These are phyloP conservation scores for Podila verticillata DNA, from an alignment of 192 early-diverging fungal genomes.

Conservation along the genomic window DNA sequence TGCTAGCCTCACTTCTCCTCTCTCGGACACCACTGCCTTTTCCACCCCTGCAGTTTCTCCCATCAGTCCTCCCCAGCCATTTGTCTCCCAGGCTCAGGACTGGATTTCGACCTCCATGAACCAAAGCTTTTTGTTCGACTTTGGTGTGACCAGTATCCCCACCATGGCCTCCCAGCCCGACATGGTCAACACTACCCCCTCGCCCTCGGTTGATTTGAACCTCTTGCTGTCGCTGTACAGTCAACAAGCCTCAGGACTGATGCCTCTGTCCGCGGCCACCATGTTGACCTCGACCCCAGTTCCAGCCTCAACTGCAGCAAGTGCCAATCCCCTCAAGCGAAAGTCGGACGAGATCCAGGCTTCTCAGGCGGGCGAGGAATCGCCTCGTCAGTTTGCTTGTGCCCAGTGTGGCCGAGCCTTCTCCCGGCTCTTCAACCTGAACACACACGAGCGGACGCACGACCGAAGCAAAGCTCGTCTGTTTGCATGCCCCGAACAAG, in stretches of 20 bases:
- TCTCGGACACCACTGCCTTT: slow-evolving; percentile 24
- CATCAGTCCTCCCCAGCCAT: background rate
- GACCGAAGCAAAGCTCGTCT: slow-evolving; percentile 62
- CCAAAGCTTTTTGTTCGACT: slow-evolving; percentile 40
- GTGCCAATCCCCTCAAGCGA: slow-evolving; percentile 35
- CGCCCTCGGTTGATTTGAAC: slow-evolving; percentile 31
- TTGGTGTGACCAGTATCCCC: slow-evolving; percentile 8
- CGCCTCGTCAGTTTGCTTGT: slow-evolving; percentile 59
- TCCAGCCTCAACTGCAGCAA: background rate
- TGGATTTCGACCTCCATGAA: slow-evolving; percentile 18
- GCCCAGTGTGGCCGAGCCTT: slow-evolving; percentile 75
- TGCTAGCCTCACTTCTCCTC: slow-evolving; percentile 36
- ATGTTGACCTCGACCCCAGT: background rate
- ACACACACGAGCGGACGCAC: slow-evolving; percentile 80
- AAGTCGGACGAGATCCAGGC: slow-evolving; percentile 35
- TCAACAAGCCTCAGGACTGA: slow-evolving; percentile 5
- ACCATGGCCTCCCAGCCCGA: background rate
- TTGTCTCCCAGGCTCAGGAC: slow-evolving; percentile 20
- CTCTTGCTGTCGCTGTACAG: slow-evolving; percentile 33
- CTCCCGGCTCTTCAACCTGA: slow-evolving; percentile 84
- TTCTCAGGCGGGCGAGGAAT: slow-evolving; percentile 17
- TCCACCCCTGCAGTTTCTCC: slow-evolving; percentile 2
- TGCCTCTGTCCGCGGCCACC: background rate
- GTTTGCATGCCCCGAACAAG: slow-evolving; percentile 62
- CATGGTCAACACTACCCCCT: slow-evolving; percentile 11